Conservation (phyloP, 345 rosid genomes). For the Angophora floribunda region DNA sequence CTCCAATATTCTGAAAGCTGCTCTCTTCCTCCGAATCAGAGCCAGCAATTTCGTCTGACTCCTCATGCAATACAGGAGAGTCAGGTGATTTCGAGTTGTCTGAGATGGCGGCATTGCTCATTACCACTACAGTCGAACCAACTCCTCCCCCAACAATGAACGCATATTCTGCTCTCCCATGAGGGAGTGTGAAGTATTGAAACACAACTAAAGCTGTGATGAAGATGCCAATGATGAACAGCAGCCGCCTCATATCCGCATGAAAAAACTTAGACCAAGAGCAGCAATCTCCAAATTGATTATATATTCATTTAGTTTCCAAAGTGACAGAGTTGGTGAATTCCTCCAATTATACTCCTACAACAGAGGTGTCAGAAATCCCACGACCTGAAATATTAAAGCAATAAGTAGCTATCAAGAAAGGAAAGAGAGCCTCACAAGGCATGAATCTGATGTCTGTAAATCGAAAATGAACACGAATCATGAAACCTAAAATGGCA, state of each 20-base stretch:
- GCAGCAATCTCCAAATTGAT: slow-evolving; percentile 12
- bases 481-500: neutral
- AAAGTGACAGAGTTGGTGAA: neutral
- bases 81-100: slow-evolving; percentile 2
- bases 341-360: neutral
- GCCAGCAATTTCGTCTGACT: slow-evolving; percentile 6
- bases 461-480: neutral
- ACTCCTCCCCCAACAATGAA: slow-evolving; percentile 9
- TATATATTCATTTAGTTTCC: neutral
- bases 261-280: slow-evolving; percentile 9
- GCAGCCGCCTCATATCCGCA: slow-evolving; percentile 35
- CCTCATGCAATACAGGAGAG: neutral
- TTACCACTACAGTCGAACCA: slow-evolving; percentile 5
- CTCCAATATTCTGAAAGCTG: neutral
- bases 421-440: neutral
- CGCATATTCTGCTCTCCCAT: slow-evolving; percentile 5
- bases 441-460: neutral
- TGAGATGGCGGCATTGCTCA: slow-evolving; percentile 6
- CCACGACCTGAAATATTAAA: neutral
- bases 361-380: neutral
- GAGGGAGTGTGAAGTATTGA: slow-evolving; percentile 31
- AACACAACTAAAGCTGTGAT: slow-evolving; percentile 12
- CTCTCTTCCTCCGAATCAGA: slow-evolving; percentile 11
- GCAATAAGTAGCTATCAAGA: neutral
- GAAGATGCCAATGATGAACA: slow-evolving; percentile 15